Evolutionary conservation across 2,329 filamentous ascomycete genomes (phyloP).

Genomic region (Epichloe glyceriae): DNA sequence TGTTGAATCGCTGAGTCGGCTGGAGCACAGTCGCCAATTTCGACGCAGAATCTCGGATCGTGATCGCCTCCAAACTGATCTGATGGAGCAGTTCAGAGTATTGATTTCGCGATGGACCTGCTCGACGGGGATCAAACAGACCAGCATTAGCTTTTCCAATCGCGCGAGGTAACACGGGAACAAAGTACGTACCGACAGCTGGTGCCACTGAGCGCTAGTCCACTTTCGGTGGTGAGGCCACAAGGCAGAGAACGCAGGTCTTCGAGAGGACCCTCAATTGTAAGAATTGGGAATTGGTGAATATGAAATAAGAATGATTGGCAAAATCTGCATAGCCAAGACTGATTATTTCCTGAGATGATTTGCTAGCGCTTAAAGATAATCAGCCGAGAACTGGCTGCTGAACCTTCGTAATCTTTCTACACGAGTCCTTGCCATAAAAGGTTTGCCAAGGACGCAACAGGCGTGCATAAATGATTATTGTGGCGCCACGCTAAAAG

Average conservation of each 20-base stretch:
- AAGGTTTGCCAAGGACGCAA: too few relatives aligned
- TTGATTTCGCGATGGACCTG: neutral
- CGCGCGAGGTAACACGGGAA: neutral
- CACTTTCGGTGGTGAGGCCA: slow-evolving; percentile 18
- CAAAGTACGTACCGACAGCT: slow-evolving; percentile 13
- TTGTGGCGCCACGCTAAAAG: too few relatives aligned
- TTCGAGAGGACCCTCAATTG: too few relatives aligned
- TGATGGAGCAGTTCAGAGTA: neutral
- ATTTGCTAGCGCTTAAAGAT: too few relatives aligned
- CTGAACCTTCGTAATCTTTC: too few relatives aligned
- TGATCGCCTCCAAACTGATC: neutral
- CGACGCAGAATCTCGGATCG: neutral
- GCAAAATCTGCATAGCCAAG: too few relatives aligned
- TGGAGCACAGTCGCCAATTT: neutral
- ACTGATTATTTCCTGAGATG: too few relatives aligned
- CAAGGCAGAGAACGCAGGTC: slow-evolving; percentile 16
- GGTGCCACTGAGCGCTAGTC: slow-evolving; percentile 10
- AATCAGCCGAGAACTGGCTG: too few relatives aligned
- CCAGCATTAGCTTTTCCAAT: slow-evolving; percentile 7
- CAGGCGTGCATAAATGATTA: too few relatives aligned
- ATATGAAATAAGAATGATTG: too few relatives aligned
- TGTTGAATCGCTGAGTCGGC: neutral
- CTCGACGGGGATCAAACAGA: neutral
- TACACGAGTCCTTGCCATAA: too few relatives aligned
- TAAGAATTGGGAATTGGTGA: too few relatives aligned